These are phyloP conservation scores for Lachnellula suecica DNA, from an alignment of 2,329 filamentous ascomycete species.

Conservation along the genomic window DNA sequence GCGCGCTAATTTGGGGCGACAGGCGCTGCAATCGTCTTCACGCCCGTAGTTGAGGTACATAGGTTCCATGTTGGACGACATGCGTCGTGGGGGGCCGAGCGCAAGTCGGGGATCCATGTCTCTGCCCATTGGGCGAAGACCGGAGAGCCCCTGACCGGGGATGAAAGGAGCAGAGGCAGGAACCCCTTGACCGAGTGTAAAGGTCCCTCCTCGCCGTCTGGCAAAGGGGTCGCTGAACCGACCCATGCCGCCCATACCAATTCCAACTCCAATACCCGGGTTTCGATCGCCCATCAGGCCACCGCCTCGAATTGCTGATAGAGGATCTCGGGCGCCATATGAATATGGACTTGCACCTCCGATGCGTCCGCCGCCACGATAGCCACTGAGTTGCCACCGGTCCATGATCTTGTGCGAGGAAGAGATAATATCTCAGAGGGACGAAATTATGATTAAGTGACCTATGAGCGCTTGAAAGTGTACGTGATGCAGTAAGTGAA, in stretches of 20 bases:
- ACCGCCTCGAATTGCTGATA: neutral
- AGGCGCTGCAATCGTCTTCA: neutral
- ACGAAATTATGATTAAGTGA: no score
- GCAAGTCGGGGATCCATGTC: neutral
- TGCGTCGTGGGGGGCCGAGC: neutral
- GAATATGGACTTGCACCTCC: neutral
- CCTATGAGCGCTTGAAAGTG: no score
- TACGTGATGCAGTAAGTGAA: neutral
- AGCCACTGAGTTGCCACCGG: neutral
- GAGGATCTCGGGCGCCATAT: neutral
- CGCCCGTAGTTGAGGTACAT: neutral
- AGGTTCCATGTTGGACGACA: neutral
- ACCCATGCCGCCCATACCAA: neutral
- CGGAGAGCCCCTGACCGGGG: neutral
- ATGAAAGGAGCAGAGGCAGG: no score
- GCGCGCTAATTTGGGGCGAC: no score
- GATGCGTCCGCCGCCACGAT: neutral
- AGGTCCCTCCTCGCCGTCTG: neutral
- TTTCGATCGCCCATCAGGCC: neutral
- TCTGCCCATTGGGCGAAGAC: neutral
- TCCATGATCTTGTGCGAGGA: neutral
- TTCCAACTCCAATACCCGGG: neutral
- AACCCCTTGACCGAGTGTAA: no score
- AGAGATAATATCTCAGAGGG: neutral
- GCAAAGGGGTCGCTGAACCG: neutral